phyloP scores from a whole-genome alignment of 2,329 filamentous ascomycete genomes.

The Alternaria solani region DNA sequence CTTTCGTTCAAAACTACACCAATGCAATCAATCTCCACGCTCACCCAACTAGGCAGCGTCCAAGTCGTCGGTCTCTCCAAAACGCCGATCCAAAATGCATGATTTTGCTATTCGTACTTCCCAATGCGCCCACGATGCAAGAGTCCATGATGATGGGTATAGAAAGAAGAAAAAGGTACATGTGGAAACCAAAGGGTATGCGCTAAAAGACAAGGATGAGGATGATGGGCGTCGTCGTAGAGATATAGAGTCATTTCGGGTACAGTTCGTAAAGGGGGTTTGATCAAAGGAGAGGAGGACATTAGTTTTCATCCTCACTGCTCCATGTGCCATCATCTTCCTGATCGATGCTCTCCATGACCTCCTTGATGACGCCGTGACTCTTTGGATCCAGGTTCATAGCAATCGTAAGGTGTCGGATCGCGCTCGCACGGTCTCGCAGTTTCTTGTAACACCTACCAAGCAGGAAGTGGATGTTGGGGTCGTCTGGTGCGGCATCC shows the following conservation, averaged over 20 bases:
- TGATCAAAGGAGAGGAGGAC: neutral
- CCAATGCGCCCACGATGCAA: conserved; percentile 8
- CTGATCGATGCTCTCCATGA: conserved; percentile 89
- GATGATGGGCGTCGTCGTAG: neutral
- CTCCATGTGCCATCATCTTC: conserved; percentile 61
- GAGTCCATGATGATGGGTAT: conserved; percentile 7
- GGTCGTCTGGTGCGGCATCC: conserved; percentile 90
- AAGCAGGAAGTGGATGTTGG: conserved; percentile 93
- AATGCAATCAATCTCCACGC: neutral
- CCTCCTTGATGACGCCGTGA: conserved; percentile 92
- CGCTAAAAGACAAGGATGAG: conserved; percentile 6
- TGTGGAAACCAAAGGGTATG: neutral
- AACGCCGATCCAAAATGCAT: conserved; percentile 2
- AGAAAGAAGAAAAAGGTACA: conserved; percentile 1
- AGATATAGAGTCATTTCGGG: conserved; percentile 3
- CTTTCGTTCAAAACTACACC: conserved; percentile 2
- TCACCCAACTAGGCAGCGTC: conserved; percentile 1
- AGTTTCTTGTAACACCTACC: conserved; percentile 75
- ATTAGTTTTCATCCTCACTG: conserved; percentile 46
- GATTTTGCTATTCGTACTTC: neutral
- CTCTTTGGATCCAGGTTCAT: conserved; percentile 97
- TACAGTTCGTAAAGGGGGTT: neutral
- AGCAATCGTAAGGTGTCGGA: conserved; percentile 93
- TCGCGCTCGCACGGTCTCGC: conserved; percentile 73
- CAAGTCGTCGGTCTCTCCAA: neutral